phyloP scores from a whole-genome alignment of 2,329 filamentous ascomycete genomes.

The Xylariales sp. region DNA sequence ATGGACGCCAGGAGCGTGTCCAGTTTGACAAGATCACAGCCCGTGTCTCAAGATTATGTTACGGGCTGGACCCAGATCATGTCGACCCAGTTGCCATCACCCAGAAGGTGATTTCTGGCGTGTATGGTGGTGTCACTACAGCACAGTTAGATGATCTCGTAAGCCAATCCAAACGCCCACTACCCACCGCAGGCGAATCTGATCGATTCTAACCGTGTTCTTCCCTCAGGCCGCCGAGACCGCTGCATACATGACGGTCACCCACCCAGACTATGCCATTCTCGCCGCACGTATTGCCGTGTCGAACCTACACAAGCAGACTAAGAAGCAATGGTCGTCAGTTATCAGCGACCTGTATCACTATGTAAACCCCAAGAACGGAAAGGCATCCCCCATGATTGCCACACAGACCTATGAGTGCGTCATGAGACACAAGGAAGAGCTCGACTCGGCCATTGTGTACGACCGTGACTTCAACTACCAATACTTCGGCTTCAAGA shows the following conservation, averaged over 20 bases:
- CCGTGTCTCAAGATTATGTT: conserved; percentile 94
- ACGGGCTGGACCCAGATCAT: conserved; percentile 90
- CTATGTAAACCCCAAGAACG: conserved; percentile 94
- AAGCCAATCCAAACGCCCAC: conserved; percentile 32
- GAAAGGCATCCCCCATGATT: conserved; percentile 85
- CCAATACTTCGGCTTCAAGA: conserved; percentile 99
- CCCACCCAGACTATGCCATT: conserved; percentile 97
- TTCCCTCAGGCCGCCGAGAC: conserved; percentile 83
- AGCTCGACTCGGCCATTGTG: conserved; percentile 97
- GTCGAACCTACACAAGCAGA: conserved; percentile 99
- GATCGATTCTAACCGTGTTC: conserved; percentile 14
- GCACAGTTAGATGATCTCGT: conserved; percentile 96
- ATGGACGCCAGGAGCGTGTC: conserved; percentile 99
- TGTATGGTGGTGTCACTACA: conserved; percentile 97
- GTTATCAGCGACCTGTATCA: conserved; percentile 91
- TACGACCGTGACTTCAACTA: conserved; percentile 99
- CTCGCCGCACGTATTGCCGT: conserved; percentile 97
- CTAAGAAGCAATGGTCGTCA: conserved; percentile 98
- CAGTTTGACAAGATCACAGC: conserved; percentile 99
- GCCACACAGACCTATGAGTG: conserved; percentile 85
- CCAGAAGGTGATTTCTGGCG: conserved; percentile 98
- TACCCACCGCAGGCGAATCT: conserved; percentile 2
- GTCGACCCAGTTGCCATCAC: conserved; percentile 98
- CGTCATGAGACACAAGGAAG: conserved; percentile 93
- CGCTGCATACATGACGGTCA: conserved; percentile 99